phyloP scores from a whole-genome alignment of 2,329 filamentous ascomycete species.

The Aaosphaeria pasadenensis region DNA sequence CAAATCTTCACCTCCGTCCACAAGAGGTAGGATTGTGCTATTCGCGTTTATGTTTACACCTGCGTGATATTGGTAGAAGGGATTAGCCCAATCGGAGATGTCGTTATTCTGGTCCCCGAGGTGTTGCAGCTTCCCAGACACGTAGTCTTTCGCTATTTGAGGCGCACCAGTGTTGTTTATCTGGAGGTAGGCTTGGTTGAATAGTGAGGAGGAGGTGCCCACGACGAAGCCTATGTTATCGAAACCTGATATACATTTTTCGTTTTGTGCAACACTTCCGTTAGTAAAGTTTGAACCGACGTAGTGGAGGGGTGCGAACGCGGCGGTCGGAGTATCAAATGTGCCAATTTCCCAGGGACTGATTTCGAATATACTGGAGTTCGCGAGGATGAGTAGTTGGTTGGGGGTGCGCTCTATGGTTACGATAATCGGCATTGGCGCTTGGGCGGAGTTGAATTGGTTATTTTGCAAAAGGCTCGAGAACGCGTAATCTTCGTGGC shows the following conservation, averaged over 20 bases:
- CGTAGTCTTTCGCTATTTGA: slow-evolving; percentile 46
- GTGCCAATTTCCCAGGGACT: slow-evolving; percentile 73
- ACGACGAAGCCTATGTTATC: slow-evolving; percentile 77
- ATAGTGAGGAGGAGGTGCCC: slow-evolving; percentile 76
- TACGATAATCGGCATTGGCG: slow-evolving; percentile 69
- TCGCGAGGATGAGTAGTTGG: slow-evolving; percentile 57
- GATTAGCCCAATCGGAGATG: slow-evolving; percentile 69
- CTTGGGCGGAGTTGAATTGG: slow-evolving; percentile 57
- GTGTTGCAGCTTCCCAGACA: slow-evolving; percentile 50
- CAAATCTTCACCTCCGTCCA: slow-evolving; percentile 70
- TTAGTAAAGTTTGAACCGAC: slow-evolving; percentile 66
- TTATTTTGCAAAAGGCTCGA: slow-evolving; percentile 65
- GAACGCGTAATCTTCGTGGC: slow-evolving; percentile 66
- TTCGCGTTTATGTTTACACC: slow-evolving; percentile 54
- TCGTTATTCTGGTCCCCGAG: slow-evolving; percentile 63
- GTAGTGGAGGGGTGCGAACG: slow-evolving; percentile 65
- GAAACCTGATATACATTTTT: slow-evolving; percentile 69
- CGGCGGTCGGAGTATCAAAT: slow-evolving; percentile 66
- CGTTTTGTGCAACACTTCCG: slow-evolving; percentile 53
- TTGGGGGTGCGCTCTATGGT: slow-evolving; percentile 62
- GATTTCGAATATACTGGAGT: slow-evolving; percentile 70
- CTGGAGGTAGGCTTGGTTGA: slow-evolving; percentile 69
- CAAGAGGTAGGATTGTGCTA: slow-evolving; percentile 57
- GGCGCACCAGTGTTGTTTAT: slow-evolving; percentile 56
- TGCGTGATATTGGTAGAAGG: slow-evolving; percentile 64